These are phyloP conservation scores for Isabelozyma gotoi DNA, from an alignment of 805 yeast species.

Conservation along the genomic window DNA sequence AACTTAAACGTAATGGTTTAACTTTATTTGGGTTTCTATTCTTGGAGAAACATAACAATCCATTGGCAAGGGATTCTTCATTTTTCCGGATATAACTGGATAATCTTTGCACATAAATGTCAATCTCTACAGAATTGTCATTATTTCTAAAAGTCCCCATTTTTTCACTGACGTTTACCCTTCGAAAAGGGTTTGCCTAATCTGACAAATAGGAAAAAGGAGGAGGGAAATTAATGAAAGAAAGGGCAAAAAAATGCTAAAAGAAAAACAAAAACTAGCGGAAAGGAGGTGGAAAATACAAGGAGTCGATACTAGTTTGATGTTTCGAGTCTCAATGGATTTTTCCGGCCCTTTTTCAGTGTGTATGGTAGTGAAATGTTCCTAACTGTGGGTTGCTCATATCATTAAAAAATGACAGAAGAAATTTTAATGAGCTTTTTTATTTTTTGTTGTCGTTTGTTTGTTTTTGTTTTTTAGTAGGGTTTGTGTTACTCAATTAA, in stretches of 20 bases:
- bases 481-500: background rate
- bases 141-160: conserved; percentile 21
- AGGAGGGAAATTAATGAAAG: no score
- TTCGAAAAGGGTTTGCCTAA: background rate
- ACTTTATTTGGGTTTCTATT: conserved; percentile 19
- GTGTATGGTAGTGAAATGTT: background rate
- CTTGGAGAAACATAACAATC: conserved; percentile 53
- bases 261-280: no score
- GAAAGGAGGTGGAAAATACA: background rate
- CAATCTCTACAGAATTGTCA: conserved; percentile 51
- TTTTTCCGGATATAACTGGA: conserved; percentile 54
- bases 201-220: background rate
- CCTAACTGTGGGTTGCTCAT: background rate
- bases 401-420: background rate
- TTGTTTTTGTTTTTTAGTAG: background rate
- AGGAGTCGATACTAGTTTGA: background rate
- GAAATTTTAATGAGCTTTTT: background rate
- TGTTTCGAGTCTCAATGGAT: background rate
- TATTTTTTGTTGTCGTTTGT: background rate
- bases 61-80: conserved; percentile 60
- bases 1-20: conserved; percentile 56
- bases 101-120: conserved; percentile 53
- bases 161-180: background rate
- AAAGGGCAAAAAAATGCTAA: no score
- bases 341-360: background rate